A percentile compares a stretch with the other conserved stretches of the same genome.
Evolutionary conservation across 2,329 filamentous ascomycete species (phyloP).

Genomic region (Aspergillus quadricinctus): DNA sequence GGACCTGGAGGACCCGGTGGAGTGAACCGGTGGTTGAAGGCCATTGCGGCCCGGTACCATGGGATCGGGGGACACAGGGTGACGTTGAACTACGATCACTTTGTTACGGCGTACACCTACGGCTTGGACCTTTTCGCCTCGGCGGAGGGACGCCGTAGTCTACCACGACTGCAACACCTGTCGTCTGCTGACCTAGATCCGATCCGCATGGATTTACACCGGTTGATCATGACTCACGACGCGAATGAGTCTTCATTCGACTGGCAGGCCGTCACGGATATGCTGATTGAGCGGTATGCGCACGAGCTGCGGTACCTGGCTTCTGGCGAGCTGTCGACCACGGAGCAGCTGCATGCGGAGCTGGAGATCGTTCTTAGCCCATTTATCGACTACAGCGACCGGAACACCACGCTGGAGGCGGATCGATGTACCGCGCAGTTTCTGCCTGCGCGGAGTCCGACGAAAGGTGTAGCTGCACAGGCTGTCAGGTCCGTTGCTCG

Average conservation of each 20-base stretch:
- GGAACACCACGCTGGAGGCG: constrained; percentile 23
- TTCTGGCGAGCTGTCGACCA: constrained; percentile 22
- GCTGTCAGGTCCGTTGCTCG: constrained; percentile 28
- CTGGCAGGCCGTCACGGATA: constrained; percentile 66
- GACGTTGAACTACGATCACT: constrained; percentile 44
- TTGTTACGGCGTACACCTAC: constrained; percentile 46
- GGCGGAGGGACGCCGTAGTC: constrained; percentile 24
- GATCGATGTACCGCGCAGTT: constrained; percentile 35
- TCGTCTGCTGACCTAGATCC: constrained; percentile 27
- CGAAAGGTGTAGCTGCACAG: constrained; percentile 18
- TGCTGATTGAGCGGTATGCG: constrained; percentile 61
- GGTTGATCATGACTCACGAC: constrained; percentile 36
- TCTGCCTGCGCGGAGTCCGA: constrained; percentile 17
- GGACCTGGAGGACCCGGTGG: neutral
- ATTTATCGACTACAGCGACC: constrained; percentile 32
- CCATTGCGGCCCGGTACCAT: constrained; percentile 27
- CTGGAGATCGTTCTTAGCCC: constrained; percentile 27
- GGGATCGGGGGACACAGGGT: constrained; percentile 40
- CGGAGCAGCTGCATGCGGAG: constrained; percentile 23
- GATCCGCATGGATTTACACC: constrained; percentile 43
- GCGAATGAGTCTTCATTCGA: constrained; percentile 38
- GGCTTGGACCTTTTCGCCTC: constrained; percentile 38
- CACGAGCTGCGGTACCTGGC: constrained; percentile 46
- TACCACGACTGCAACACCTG: constrained; percentile 38
- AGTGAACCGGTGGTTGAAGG: constrained; percentile 13